Conservation (phyloP, 2,329 filamentous ascomycete genomes). For the Nigrospora oryzae region DNA sequence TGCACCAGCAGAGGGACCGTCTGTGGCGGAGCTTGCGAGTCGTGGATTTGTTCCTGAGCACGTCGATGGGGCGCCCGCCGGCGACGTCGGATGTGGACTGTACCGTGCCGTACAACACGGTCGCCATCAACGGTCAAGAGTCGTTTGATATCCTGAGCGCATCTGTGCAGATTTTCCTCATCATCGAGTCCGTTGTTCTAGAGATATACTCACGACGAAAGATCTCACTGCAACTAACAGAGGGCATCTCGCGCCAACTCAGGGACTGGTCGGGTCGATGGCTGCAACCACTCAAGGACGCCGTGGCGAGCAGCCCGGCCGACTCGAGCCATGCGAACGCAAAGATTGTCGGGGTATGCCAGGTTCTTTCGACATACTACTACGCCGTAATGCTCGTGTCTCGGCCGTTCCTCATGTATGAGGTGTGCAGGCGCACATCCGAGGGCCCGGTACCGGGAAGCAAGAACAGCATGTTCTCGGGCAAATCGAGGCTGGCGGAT, state of each 20-base stretch:
- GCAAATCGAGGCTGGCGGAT: conserved; percentile 41
- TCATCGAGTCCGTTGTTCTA: conserved; percentile 39
- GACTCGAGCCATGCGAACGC: conserved; percentile 11
- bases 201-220: conserved; percentile 45
- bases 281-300: conserved; percentile 33
- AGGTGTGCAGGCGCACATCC: conserved; percentile 36
- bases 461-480: conserved; percentile 21
- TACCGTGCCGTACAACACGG: conserved; percentile 36
- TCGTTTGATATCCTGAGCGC: conserved; percentile 38
- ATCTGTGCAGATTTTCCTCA: conserved; percentile 42
- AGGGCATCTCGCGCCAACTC: conserved; percentile 43
- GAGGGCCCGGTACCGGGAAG: conserved; percentile 17
- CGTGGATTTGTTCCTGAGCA: conserved; percentile 43
- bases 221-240: conserved; percentile 42
- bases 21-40: conserved; percentile 46
- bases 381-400: conserved; percentile 51
- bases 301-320: conserved; percentile 17
- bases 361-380: conserved; percentile 44
- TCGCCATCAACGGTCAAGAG: conserved; percentile 27
- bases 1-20: conserved; percentile 33
- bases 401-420: conserved; percentile 47
- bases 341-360: conserved; percentile 35
- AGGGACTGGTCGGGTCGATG: conserved; percentile 42
- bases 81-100: conserved; percentile 46
- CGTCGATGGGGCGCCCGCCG: conserved; percentile 45